These are phyloP conservation scores for Boletus sp. DNA, from an alignment of 768 basidiomycete genomes.

Conservation along the genomic window DNA sequence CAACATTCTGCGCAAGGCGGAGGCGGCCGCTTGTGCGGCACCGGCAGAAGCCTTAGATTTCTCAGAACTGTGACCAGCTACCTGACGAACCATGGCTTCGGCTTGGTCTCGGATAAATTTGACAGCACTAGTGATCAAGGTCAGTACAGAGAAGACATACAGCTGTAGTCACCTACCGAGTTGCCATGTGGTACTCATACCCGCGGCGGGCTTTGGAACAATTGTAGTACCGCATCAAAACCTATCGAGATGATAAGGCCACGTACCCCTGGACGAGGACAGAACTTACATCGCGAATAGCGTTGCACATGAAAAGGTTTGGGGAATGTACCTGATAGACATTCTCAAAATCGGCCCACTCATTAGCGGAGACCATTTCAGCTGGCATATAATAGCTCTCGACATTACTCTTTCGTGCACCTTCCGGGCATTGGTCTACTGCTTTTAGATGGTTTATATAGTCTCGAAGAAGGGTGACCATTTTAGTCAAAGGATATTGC, in stretches of 20 bases:
- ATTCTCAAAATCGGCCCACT: conserved; percentile 83
- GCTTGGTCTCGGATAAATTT: conserved; percentile 88
- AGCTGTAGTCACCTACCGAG: conserved; percentile 49
- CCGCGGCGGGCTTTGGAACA: conserved; percentile 72
- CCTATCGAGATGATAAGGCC: conserved; percentile 40
- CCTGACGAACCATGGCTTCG: conserved; percentile 33
- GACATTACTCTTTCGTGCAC: conserved; percentile 30
- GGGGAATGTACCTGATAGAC: conserved; percentile 91
- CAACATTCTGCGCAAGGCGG: conserved; percentile 62
- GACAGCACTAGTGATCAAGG: conserved; percentile 52
- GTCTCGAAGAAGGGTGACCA: conserved; percentile 56
- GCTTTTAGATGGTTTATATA: conserved; percentile 56
- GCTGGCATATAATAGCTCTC: conserved; percentile 64
- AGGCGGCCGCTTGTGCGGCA: conserved; percentile 64
- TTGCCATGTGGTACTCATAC: conserved; percentile 86
- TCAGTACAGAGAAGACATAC: conserved; percentile 6
- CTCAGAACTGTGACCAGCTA: conserved; percentile 16
- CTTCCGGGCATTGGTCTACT: conserved; percentile 38
- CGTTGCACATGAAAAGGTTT: conserved; percentile 70
- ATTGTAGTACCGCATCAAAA: conserved; percentile 86
- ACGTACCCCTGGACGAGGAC: not conserved
- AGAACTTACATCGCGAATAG: conserved; percentile 69
- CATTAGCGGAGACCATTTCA: conserved; percentile 61
- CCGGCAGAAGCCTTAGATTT: conserved; percentile 33
- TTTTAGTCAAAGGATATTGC: conserved; percentile 37